A percentile compares a stretch with the other conserved stretches of the same genome.
Evolutionary conservation across 1,139 yeast species (phyloP).

Genomic region (Sugiyamaella grinbergsii): DNA sequence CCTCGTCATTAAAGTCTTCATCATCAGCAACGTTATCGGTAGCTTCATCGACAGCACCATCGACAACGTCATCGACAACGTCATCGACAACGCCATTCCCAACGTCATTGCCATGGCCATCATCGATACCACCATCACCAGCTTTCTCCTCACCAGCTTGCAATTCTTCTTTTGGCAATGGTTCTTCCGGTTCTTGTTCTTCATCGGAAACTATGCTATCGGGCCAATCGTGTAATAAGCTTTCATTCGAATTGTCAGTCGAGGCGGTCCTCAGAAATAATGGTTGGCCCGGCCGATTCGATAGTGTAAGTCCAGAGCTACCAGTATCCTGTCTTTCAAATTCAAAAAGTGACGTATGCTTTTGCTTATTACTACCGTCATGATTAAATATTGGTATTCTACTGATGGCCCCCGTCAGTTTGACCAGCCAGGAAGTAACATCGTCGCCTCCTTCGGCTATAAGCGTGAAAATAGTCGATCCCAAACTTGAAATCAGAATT

Average conservation of each 20-base stretch:
- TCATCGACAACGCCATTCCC: not conserved
- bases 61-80: too few species aligned
- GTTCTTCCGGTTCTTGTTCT: constrained; percentile 4
- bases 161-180: constrained; percentile 12
- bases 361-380: not conserved
- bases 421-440: constrained; percentile 18
- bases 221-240: constrained; percentile 15
- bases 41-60: too few species aligned
- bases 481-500: constrained; percentile 68
- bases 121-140: constrained; percentile 10
- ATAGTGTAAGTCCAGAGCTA: not conserved
- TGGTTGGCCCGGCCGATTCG: constrained; percentile 17
- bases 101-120: constrained; percentile 1
- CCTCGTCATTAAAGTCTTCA: constrained; percentile 17
- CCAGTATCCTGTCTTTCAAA: constrained; percentile 5
- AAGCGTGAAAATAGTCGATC: constrained; percentile 57
- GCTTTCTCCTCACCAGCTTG: constrained; percentile 1
- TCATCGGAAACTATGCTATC: constrained; percentile 4
- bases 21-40: constrained; percentile 13
- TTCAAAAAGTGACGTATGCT: not conserved
- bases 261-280: constrained; percentile 15
- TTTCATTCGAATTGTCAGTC: constrained; percentile 14
- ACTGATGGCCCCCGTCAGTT: constrained; percentile 9
- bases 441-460: constrained; percentile 25
- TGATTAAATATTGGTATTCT: not conserved